Percentiles rank a stretch among this genome's conserved stretches.
These are phyloP conservation scores for Suillus weaverae DNA, from an alignment of 768 basidiomycete genomes.

Conservation along the genomic window DNA sequence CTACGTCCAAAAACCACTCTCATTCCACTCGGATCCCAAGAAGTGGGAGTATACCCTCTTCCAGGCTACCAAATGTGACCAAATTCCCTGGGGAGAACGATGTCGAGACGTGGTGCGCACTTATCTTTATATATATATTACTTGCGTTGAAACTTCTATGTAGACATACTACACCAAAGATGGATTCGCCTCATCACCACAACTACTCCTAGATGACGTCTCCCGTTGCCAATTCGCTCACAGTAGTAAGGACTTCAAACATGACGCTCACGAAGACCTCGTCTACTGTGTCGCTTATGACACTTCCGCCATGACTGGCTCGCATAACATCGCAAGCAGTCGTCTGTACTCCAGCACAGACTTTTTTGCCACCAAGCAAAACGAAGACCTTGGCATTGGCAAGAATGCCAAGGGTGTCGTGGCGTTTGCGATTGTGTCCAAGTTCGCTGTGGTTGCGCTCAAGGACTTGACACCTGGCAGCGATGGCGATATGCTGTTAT, in stretches of 20 bases:
- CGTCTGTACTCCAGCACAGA: slow-evolving; percentile 83
- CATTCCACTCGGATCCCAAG: slow-evolving; percentile 79
- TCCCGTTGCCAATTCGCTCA: slow-evolving; percentile 88
- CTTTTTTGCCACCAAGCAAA: slow-evolving; percentile 67
- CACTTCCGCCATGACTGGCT: slow-evolving; percentile 41
- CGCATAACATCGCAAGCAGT: slow-evolving; percentile 52
- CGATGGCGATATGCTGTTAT: slow-evolving; percentile 77
- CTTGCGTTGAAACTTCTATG: slow-evolving; percentile 12
- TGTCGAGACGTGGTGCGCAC: slow-evolving; percentile 72
- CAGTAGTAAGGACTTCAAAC: slow-evolving; percentile 79
- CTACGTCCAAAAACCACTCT: slow-evolving; percentile 61
- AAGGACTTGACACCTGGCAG: slow-evolving; percentile 59
- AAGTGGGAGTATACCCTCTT: slow-evolving; percentile 78
- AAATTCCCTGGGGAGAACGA: slow-evolving; percentile 47
- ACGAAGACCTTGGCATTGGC: slow-evolving; percentile 85
- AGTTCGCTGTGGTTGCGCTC: slow-evolving; percentile 89
- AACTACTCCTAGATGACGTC: slow-evolving; percentile 67
- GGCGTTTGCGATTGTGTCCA: slow-evolving; percentile 89
- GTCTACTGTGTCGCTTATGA: slow-evolving; percentile 93
- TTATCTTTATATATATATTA: background rate
- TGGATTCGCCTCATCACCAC: slow-evolving; percentile 64
- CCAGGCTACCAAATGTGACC: slow-evolving; percentile 69
- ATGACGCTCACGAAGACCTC: slow-evolving; percentile 68
- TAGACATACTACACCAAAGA: slow-evolving; percentile 91
- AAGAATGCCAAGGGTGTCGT: slow-evolving; percentile 87